Evolutionary conservation across 2,329 filamentous ascomycete genomes (phyloP).

Genomic region (Diplodia seriata): DNA sequence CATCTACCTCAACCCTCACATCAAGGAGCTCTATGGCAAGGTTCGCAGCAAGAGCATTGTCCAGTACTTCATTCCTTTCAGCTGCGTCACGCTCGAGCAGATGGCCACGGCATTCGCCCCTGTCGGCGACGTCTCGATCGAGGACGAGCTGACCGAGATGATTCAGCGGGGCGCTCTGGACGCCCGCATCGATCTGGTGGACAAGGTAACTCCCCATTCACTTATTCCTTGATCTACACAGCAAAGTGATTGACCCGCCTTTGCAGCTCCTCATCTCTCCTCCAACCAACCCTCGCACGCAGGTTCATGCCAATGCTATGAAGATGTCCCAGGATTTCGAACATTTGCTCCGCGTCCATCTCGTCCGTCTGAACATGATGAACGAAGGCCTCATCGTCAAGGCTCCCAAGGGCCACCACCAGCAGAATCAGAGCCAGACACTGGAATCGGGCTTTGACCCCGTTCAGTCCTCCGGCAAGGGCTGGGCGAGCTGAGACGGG

Average conservation of each 20-base stretch:
- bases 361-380: conserved; percentile 78
- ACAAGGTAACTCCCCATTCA: conserved; percentile 61
- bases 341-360: conserved; percentile 74
- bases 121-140: conserved; percentile 61
- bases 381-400: conserved; percentile 76
- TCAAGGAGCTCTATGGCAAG: conserved; percentile 71
- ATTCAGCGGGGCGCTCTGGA: conserved; percentile 75
- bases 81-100: conserved; percentile 79
- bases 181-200: conserved; percentile 84
- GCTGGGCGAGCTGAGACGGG: not conserved
- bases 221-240: conserved; percentile 4
- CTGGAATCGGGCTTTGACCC: conserved; percentile 24
- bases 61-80: conserved; percentile 91
- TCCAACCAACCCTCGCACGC: conserved; percentile 68
- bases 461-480: conserved; percentile 3
- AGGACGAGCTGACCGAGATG: conserved; percentile 78
- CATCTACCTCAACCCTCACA: conserved; percentile 78
- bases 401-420: conserved; percentile 26
- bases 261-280: conserved; percentile 74
- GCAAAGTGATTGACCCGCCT: not conserved
- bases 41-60: conserved; percentile 92
- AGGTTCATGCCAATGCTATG: conserved; percentile 74
- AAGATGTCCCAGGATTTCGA: conserved; percentile 74
- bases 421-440: conserved; percentile 16
- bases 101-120: conserved; percentile 78